These are phyloP conservation scores for Penicillium roqueforti DNA, from an alignment of 495 filamentous ascomycete genomes.

Conservation along the genomic window DNA sequence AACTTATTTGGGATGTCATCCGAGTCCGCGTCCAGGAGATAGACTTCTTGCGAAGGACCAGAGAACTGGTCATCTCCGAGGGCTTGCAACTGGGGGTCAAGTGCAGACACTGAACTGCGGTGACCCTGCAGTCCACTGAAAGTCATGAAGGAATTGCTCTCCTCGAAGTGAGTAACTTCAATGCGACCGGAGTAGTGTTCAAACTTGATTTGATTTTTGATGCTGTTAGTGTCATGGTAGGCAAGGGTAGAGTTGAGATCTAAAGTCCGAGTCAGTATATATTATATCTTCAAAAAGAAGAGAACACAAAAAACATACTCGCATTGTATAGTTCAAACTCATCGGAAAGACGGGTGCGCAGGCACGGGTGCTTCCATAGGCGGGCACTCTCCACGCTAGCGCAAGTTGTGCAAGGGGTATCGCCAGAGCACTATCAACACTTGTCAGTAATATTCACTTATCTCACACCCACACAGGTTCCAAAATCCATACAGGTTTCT, in stretches of 20 bases:
- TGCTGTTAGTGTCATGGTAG: constrained; percentile 57
- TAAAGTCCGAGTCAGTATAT: constrained; percentile 22
- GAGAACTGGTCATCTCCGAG: constrained; percentile 45
- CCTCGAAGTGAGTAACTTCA: constrained; percentile 65
- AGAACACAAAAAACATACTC: constrained; percentile 33
- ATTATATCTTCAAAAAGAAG: neutral
- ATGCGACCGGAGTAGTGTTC: constrained; percentile 56
- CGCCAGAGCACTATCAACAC: constrained; percentile 58
- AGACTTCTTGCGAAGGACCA: constrained; percentile 41
- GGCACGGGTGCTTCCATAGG: constrained; percentile 76
- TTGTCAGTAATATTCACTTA: constrained; percentile 10
- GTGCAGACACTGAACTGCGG: constrained; percentile 39
- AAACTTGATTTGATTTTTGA: constrained; percentile 55
- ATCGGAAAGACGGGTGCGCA: constrained; percentile 69
- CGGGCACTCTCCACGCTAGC: constrained; percentile 70
- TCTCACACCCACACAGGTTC: neutral
- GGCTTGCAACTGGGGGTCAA: constrained; percentile 53
- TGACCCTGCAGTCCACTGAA: constrained; percentile 50
- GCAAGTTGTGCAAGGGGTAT: constrained; percentile 78
- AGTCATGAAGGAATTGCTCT: constrained; percentile 49
- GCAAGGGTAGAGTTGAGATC: constrained; percentile 65
- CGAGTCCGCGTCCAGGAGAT: constrained; percentile 60
- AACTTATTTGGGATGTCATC: constrained; percentile 65
- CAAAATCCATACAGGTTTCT: constrained; percentile 58
- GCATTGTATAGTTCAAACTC: constrained; percentile 69